A percentile compares a stretch with the other conserved stretches of the same genome.
Evolutionary conservation across 768 basidiomycete genomes (phyloP).

Genomic region (Kwoniella newhampshirensis): DNA sequence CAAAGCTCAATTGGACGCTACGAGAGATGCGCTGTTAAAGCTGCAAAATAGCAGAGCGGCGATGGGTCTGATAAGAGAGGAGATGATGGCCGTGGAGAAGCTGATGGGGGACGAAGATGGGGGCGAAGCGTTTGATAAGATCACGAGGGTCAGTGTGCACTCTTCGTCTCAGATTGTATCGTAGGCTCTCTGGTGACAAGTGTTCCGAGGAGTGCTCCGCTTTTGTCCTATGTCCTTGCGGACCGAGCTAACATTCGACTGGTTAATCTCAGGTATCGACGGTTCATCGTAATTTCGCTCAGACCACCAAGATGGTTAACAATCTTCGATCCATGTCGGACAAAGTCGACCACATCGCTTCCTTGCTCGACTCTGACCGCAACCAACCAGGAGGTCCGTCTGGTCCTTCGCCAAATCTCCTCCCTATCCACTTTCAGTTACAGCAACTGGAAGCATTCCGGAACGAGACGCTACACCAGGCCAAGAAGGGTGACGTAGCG

Average conservation of each 20-base stretch:
- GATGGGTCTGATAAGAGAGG: conserved; percentile 42
- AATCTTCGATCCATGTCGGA: conserved; percentile 90
- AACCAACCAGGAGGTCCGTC: conserved; percentile 73
- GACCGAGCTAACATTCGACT: neutral
- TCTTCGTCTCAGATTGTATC: too few relatives aligned
- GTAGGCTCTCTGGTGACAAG: too few relatives aligned
- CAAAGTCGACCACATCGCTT: conserved; percentile 74
- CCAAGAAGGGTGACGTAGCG: conserved; percentile 71
- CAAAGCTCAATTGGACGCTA: conserved; percentile 87
- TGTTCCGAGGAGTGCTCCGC: too few relatives aligned
- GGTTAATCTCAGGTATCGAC: conserved; percentile 71
- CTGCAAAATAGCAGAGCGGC: conserved; percentile 48
- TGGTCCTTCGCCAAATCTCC: conserved; percentile 69
- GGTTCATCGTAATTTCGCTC: conserved; percentile 91
- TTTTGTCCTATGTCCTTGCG: neutral
- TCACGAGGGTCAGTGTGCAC: conserved; percentile 72
- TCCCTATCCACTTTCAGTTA: conserved; percentile 85
- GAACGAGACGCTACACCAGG: conserved; percentile 91
- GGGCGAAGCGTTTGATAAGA: conserved; percentile 90
- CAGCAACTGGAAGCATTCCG: conserved; percentile 90
- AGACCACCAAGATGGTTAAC: conserved; percentile 91
- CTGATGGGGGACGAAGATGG: conserved; percentile 77
- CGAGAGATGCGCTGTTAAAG: conserved; percentile 67
- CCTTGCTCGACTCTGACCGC: conserved; percentile 72
- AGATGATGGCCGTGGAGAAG: conserved; percentile 61